Base-by-base conservation (phyloP, 495 filamentous ascomycete genomes). In the Aspergillus sclerotiicarbonarius region DNA sequence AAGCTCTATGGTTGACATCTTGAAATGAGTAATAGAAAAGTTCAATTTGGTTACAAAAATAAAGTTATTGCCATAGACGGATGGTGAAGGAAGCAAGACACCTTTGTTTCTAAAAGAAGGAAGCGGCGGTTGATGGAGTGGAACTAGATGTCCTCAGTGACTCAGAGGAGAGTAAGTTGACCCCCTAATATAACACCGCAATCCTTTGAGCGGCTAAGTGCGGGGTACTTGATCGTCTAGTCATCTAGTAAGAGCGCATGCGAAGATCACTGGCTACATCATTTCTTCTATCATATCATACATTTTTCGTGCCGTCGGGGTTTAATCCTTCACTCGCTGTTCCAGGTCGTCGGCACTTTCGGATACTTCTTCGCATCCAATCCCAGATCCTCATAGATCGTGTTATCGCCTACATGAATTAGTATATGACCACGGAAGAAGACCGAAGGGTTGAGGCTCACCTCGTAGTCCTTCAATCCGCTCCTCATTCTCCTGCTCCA, bases 401-500 rank as follows among this genome's bases (percentile, higher is more conserved):
- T 69, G 62, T 80, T 70, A 57, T 84, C 75, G 30, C 77, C 79
- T 81, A 25, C 56, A n/a, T 33, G 37, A 21, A 33, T 56, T 58
- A 37, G 33, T 20, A 53, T 41, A 6, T 6, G 31, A 20, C 35
- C 41, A 43, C 9, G 33, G 29, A 51, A 58, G 5, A 46, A 48
- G 41, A 31, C 19, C 19, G 8, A 25, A 25, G 25, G 25, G 44
- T 1, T 15, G 15, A 50, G 29, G 47, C 72, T 61, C 71, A 82
- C 80, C 83, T 56, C 78, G 65, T 15, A 88, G 67, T 53, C 82
- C 66, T 64, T 85, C 61, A 18, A 87, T 68, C 6, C 86, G 76
- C 8, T 81, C 67, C 58, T 87, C 80, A 65, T 88, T 87, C 68
- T 88, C 83, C 15, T 81, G 64, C 66, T 85, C 83, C 19, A 88